These are phyloP conservation scores for Cucumis cinereus DNA, from an alignment of 306 rosid species.

Conservation along the genomic window DNA sequence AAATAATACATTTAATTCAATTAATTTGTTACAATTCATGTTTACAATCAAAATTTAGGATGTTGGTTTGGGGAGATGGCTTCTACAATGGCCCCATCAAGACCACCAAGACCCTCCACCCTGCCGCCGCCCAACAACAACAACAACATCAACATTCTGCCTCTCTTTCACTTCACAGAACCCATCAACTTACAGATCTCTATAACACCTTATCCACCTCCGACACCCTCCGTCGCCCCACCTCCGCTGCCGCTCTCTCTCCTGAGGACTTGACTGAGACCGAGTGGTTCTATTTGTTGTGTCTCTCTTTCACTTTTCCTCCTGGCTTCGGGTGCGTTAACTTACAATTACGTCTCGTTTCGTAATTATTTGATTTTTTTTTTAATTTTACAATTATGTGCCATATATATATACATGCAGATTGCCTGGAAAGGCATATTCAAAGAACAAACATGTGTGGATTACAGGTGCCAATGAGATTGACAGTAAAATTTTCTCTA, in stretches of 20 bases:
- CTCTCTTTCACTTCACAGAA: constrained; percentile 40
- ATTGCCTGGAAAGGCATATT: constrained; percentile 85
- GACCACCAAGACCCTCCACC: constrained; percentile 84
- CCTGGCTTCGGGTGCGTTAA: constrained; percentile 42
- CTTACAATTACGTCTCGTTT: too few relatives aligned
- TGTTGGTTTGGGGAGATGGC: constrained; percentile 81
- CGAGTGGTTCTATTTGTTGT: constrained; percentile 98
- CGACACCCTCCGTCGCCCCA: constrained; percentile 70
- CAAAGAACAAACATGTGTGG: constrained; percentile 76
- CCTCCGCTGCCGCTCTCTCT: constrained; percentile 76
- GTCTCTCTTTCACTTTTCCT: constrained; percentile 84
- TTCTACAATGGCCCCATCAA: constrained; percentile 94
- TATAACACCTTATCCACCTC: constrained; percentile 67
- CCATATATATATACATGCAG: constrained; percentile 13
- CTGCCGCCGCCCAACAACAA: constrained; percentile 33
- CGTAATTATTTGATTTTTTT: too few relatives aligned
- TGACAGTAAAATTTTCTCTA: constrained; percentile 71
- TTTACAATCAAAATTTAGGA: constrained; percentile 19
- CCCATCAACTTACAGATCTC: constrained; percentile 89
- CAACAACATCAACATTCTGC: neutral
- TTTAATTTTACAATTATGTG: too few relatives aligned
- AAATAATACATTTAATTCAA: too few relatives aligned
- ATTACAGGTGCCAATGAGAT: constrained; percentile 78
- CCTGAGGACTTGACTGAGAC: constrained; percentile 96
- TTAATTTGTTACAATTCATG: too few relatives aligned